These are phyloP conservation scores for Neofusicoccum parvum DNA, from an alignment of 2,329 filamentous ascomycete species.

Conservation along the genomic window DNA sequence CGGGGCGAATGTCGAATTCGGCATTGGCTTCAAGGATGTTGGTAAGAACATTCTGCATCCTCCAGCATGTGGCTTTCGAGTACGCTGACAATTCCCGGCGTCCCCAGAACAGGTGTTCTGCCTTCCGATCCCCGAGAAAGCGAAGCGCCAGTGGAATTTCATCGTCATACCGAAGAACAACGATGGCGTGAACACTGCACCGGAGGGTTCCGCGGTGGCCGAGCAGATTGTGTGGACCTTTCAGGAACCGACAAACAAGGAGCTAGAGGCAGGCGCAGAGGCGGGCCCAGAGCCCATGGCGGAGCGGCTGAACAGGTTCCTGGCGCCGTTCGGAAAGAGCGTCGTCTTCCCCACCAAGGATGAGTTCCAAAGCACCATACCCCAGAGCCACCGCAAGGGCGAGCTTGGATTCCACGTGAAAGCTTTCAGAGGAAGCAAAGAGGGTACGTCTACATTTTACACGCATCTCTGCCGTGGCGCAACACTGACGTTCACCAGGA, in stretches of 20 bases:
- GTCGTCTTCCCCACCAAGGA: conserved; percentile 57
- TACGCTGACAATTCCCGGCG: conserved; percentile 9
- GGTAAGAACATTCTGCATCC: conserved; percentile 34
- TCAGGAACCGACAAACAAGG: conserved; percentile 53
- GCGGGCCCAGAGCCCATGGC: conserved; percentile 49
- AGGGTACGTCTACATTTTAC: conserved; percentile 48
- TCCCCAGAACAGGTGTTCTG: conserved; percentile 58
- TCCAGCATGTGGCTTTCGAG: not conserved
- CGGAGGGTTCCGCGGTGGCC: conserved; percentile 41
- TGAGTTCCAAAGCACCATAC: conserved; percentile 62
- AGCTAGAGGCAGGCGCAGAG: conserved; percentile 45
- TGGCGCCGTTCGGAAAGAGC: conserved; percentile 48
- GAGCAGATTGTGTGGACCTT: conserved; percentile 65
- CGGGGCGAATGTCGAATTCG: conserved; percentile 57
- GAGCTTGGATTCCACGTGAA: conserved; percentile 67
- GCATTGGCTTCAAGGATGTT: conserved; percentile 52
- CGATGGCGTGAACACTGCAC: conserved; percentile 50
- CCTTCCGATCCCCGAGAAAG: conserved; percentile 65
- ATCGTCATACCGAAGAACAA: conserved; percentile 58
- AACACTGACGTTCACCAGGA: conserved; percentile 41
- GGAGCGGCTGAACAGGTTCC: conserved; percentile 45
- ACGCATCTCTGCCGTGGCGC: not conserved
- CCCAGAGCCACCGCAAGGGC: conserved; percentile 62
- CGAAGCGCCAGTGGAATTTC: conserved; percentile 65
- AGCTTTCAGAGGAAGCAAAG: conserved; percentile 65